A percentile compares a stretch with the other conserved stretches of the same genome.
Conservation (phyloP, 192 early-diverging fungal genomes). For the Gaertneriomyces semiglobifer region DNA sequence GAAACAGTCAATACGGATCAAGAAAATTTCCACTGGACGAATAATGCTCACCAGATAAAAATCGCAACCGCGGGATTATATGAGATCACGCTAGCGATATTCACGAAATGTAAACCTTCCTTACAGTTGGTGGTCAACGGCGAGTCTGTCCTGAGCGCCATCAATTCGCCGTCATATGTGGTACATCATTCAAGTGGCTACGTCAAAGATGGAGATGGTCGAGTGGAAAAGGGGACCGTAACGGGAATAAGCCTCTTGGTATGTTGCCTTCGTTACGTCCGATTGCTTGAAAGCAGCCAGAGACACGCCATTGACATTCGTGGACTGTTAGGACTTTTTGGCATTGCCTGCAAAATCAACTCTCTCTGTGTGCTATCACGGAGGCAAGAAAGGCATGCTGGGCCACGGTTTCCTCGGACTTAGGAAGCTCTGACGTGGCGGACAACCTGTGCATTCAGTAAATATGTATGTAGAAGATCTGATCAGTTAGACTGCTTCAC, state of each 20-base stretch:
- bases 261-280: conserved; percentile 16
- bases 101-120: conserved; percentile 42
- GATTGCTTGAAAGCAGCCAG: neutral
- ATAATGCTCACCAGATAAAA: conserved; percentile 28
- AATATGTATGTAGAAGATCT: too few species aligned
- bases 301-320: neutral
- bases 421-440: conserved; percentile 20
- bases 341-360: conserved; percentile 41
- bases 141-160: conserved; percentile 51
- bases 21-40: conserved; percentile 47
- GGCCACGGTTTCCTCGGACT: conserved; percentile 44
- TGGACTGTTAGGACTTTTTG: conserved; percentile 41
- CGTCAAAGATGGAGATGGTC: conserved; percentile 38
- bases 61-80: conserved; percentile 47
- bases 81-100: conserved; percentile 49
- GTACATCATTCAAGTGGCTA: conserved; percentile 47
- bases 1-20: conserved; percentile 50
- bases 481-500: too few species aligned
- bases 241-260: conserved; percentile 48
- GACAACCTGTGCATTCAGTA: too few species aligned
- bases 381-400: conserved; percentile 26
- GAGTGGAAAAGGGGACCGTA: conserved; percentile 34
- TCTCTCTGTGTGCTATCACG: conserved; percentile 41
- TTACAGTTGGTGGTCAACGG: conserved; percentile 53
- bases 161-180: conserved; percentile 50